Evolutionary conservation across 176 grass and related monocot genomes (phyloP), one percentile per base, ranked within the genome.

Genomic region (Pharus latifolius): DNA sequence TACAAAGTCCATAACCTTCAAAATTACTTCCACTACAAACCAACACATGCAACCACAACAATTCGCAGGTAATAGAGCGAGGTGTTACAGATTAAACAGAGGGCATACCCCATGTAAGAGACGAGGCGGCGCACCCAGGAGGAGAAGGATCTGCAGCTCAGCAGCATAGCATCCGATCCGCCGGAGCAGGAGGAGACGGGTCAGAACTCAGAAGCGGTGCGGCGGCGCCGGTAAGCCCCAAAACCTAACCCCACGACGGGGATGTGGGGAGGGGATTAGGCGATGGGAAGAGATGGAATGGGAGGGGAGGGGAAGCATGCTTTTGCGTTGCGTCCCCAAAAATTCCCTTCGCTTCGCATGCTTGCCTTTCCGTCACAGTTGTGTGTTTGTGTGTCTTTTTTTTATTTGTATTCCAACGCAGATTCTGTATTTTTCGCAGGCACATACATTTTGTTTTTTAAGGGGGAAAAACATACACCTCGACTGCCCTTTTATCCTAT

Each of bases 61-160:
- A 18, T 12, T 20, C 29, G 15, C 23, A n/a, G 18, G 65, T 31
- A 49, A 3, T 25, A 0, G 6, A 48, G 9, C 15, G 23, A 20
- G 49, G 35, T 38, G 4, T 38, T 5, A 38, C 9, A 38, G 4
- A 38, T 38, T 38, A 9, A 38, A 5, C 35, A 38, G 8, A 38
- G 8, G 8, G 70, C 77, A 81, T 82, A 96, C 92, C 92, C 88
- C 92, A 96, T 96, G 80, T 79, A 89, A 65, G 79, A 82, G 81
- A 96, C 82, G 63, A 96, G 57, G 25, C 81, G 88, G 58, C 80
- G 79, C 49, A 83, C 84, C 92, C 88, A 92, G 65, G 82, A 72
- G 63, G 80, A 60, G 78, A 89, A 45, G 54, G 88, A 89, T 83
- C 83, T 79, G 86, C 82, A 81, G 60, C 80, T 54, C 49, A 87